A percentile compares a stretch with the other conserved stretches of the same genome.
Conservation (phyloP, 768 basidiomycete genomes). For the Xanthoconium purpureum region DNA sequence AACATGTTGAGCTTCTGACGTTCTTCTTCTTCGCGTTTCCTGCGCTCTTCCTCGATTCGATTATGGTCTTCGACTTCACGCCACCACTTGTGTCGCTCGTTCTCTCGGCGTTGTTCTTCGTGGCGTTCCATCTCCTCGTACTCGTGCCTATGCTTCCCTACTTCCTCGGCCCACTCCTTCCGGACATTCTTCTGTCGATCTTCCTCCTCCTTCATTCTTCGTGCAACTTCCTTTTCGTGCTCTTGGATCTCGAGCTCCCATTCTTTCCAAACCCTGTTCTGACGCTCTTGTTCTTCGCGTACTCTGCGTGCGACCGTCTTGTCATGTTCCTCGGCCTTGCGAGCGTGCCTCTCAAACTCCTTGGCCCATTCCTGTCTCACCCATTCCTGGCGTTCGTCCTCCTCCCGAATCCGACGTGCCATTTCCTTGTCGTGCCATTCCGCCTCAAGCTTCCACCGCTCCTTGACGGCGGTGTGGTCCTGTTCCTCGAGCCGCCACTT, state of each 20-base stretch:
- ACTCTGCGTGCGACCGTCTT: background rate
- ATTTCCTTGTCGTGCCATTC: conserved; percentile 13
- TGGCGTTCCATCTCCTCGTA: conserved; percentile 10
- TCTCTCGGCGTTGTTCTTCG: conserved; percentile 7
- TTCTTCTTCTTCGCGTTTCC: conserved; percentile 23
- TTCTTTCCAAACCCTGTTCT: background rate
- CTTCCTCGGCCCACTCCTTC: conserved; percentile 5
- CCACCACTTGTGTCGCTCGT: conserved; percentile 13
- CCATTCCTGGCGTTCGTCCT: conserved; percentile 7
- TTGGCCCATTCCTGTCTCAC: conserved; percentile 1
- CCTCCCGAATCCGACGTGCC: background rate
- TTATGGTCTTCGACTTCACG: conserved; percentile 21
- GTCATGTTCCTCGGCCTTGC: background rate
- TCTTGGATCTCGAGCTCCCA: background rate
- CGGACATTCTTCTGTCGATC: background rate
- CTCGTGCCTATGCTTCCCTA: conserved; percentile 1
- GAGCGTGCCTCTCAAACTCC: conserved; percentile 1
- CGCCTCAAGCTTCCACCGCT: conserved; percentile 10
- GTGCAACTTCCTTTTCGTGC: background rate
- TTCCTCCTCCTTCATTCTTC: conserved; percentile 2
- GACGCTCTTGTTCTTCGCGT: background rate
- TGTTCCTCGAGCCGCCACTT: conserved; percentile 8
- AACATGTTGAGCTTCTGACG: conserved; percentile 27
- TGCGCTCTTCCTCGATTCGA: conserved; percentile 11
- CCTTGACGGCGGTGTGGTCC: background rate